Conservation (phyloP, 2,329 filamentous ascomycete species). For the Xylariaceae sp. region DNA sequence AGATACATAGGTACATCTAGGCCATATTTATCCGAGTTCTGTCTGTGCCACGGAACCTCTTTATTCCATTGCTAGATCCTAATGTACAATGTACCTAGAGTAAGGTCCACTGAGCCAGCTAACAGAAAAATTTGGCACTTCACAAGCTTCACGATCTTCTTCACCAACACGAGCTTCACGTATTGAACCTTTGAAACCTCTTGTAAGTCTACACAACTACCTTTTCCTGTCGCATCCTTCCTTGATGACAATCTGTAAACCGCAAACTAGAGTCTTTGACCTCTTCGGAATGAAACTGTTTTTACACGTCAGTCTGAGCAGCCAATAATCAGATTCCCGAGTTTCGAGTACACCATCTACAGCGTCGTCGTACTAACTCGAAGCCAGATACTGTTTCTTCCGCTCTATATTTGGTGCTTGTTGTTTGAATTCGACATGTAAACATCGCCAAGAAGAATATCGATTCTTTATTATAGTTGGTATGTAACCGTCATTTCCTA, state of each 20-base stretch:
- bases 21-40: neutral
- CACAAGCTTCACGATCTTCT: neutral
- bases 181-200: neutral
- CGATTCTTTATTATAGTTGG: constrained; percentile 23
- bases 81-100: too few species aligned
- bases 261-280: constrained; percentile 94
- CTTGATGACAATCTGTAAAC: constrained; percentile 79
- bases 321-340: constrained; percentile 24
- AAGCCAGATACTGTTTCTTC: constrained; percentile 8
- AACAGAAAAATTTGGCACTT: too few species aligned
- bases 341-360: constrained; percentile 4
- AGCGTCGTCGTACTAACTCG: constrained; percentile 30
- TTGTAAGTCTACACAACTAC: constrained; percentile 23
- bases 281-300: constrained; percentile 80
- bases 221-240: constrained; percentile 16
- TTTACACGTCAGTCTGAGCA: constrained; percentile 93
- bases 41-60: neutral
- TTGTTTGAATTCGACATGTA: too few species aligned
- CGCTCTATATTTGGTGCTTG: neutral
- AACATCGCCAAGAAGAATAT: neutral
- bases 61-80: neutral
- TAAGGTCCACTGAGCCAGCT: too few species aligned
- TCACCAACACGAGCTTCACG: neutral
- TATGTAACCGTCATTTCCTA: constrained; percentile 30
- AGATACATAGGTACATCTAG: too few species aligned